Evolutionary conservation across 257 asterid species (phyloP).

Genomic region (Ocimum tenuiflorum): DNA sequence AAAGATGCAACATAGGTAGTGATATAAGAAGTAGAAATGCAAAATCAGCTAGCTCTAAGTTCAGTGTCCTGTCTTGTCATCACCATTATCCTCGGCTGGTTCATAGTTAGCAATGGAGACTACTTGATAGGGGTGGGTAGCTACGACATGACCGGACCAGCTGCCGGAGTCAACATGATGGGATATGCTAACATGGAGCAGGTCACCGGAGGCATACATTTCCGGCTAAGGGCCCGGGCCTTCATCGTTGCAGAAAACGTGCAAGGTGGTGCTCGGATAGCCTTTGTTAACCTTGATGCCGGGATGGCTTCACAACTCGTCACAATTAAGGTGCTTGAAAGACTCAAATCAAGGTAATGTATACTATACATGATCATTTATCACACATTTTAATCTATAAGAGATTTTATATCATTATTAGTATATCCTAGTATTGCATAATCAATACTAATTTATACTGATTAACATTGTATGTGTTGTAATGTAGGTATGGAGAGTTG

Average conservation of each 20-base stretch:
- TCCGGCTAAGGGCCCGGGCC: conserved; percentile 46
- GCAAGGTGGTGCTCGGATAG: conserved; percentile 28
- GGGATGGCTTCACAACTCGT: conserved; percentile 69
- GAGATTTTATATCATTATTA: too few species aligned
- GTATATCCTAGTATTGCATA: too few species aligned
- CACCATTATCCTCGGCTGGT: background rate
- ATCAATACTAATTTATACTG: too few species aligned
- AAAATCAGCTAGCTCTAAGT: background rate
- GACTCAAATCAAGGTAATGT: conserved; percentile 38
- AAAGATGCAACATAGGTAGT: background rate
- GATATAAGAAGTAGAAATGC: background rate
- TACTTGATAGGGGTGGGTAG: conserved; percentile 15
- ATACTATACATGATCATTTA: too few species aligned
- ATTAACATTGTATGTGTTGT: too few species aligned
- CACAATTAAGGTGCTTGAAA: conserved; percentile 44
- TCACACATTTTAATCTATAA: too few species aligned
- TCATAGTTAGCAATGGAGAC: background rate
- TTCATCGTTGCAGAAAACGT: conserved; percentile 40
- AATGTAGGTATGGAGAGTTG: conserved; percentile 40
- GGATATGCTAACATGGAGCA: conserved; percentile 55
- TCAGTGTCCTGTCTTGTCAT: background rate
- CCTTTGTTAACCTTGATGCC: conserved; percentile 54
- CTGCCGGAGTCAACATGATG: conserved; percentile 68
- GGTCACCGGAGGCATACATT: conserved; percentile 47
- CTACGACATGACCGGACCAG: conserved; percentile 67